phyloP scores from a whole-genome alignment of 2,329 filamentous ascomycete genomes.

The Exserohilum rostratum region DNA sequence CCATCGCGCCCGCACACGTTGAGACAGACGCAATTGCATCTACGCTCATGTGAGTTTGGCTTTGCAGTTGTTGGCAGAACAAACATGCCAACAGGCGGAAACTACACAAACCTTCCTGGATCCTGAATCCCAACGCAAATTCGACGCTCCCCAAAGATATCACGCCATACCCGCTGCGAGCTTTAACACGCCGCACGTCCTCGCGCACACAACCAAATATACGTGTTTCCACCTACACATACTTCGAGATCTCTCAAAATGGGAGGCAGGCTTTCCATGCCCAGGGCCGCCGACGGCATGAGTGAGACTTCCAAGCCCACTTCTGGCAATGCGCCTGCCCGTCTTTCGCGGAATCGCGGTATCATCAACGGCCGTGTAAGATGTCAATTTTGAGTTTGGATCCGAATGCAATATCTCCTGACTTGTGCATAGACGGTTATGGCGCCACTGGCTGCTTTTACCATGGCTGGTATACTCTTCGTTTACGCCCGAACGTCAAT shows the following conservation, averaged over 20 bases:
- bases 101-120: slow-evolving; percentile 1
- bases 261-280: slow-evolving; percentile 56
- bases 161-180: slow-evolving; percentile 9
- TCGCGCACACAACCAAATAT: background rate
- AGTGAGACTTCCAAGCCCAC: slow-evolving; percentile 50
- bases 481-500: slow-evolving; percentile 70
- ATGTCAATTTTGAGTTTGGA: background rate
- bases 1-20: slow-evolving; percentile 11
- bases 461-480: slow-evolving; percentile 66
- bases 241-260: slow-evolving; percentile 36
- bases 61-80: slow-evolving; percentile 7
- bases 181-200: background rate
- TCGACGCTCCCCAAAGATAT: slow-evolving; percentile 3
- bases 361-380: slow-evolving; percentile 47
- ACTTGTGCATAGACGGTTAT: slow-evolving; percentile 55
- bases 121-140: slow-evolving; percentile 6
- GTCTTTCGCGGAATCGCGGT: slow-evolving; percentile 36
- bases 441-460: slow-evolving; percentile 67
- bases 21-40: slow-evolving; percentile 12
- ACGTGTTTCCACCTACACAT: background rate
- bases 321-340: slow-evolving; percentile 39
- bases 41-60: slow-evolving; percentile 1
- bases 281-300: slow-evolving; percentile 51
- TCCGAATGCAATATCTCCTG: slow-evolving; percentile 2
- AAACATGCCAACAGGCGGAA: slow-evolving; percentile 20